Percentiles rank a stretch among this genome's conserved stretches.
Evolutionary conservation across 768 basidiomycete species (phyloP).

Genomic region (Lactifluus subvellereus): DNA sequence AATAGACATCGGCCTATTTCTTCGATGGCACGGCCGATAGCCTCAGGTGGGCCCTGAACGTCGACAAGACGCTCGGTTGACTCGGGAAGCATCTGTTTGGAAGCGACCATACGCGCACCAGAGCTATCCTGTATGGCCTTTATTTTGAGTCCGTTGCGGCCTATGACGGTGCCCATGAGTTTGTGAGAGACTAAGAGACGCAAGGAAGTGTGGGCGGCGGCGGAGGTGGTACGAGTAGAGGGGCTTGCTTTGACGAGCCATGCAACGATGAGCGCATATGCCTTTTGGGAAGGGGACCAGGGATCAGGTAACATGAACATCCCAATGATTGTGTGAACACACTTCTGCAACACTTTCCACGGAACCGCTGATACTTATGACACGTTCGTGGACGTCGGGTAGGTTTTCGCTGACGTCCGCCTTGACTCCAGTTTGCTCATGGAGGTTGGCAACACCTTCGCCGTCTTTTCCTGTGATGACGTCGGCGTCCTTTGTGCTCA

Average conservation of each 20-base stretch:
- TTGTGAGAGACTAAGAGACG: constrained; percentile 98
- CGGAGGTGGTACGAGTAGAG: constrained; percentile 61
- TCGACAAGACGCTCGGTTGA: constrained; percentile 99
- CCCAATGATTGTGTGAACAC: constrained; percentile 24
- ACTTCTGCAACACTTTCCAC: constrained; percentile 93
- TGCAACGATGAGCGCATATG: constrained; percentile 84
- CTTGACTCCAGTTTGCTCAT: constrained; percentile 93
- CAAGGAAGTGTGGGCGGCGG: constrained; percentile 72
- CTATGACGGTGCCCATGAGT: constrained; percentile 98
- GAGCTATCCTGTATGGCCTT: constrained; percentile 97
- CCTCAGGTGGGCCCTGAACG: constrained; percentile 88
- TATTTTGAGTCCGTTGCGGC: constrained; percentile 93
- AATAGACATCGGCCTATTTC: constrained; percentile 94
- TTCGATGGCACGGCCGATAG: constrained; percentile 87
- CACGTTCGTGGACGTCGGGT: constrained; percentile 93
- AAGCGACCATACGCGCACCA: constrained; percentile 95
- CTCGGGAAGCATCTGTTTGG: constrained; percentile 98
- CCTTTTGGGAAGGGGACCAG: constrained; percentile 41
- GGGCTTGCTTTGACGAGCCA: constrained; percentile 31
- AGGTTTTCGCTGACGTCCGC: constrained; percentile 99
- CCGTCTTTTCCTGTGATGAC: constrained; percentile 96
- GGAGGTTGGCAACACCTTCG: constrained; percentile 93
- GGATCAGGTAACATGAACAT: constrained; percentile 11
- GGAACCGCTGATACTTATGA: constrained; percentile 87
- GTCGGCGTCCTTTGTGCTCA: constrained; percentile 95